Evolutionary conservation across 768 basidiomycete genomes (phyloP).

Genomic region (Xanthoconium stramineum): DNA sequence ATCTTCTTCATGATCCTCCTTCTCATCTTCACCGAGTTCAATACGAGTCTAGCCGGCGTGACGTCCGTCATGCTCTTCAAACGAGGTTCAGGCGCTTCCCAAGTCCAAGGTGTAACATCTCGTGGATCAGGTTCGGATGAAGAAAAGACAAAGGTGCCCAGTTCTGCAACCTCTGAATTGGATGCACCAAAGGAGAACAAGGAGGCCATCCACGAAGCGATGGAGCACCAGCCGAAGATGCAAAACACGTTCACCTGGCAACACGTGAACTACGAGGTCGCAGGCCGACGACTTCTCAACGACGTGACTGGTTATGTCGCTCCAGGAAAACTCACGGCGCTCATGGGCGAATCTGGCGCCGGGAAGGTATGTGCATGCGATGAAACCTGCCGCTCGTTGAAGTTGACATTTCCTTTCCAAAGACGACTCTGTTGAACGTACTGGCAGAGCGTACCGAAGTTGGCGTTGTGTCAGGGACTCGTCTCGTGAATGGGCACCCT

Average conservation of each 20-base stretch:
- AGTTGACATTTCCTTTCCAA: background rate
- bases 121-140: slow-evolving; percentile 25
- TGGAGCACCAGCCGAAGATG: slow-evolving; percentile 34
- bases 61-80: slow-evolving; percentile 61
- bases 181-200: slow-evolving; percentile 8
- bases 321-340: slow-evolving; percentile 75
- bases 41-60: slow-evolving; percentile 35
- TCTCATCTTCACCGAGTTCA: slow-evolving; percentile 58
- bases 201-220: slow-evolving; percentile 28
- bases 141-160: slow-evolving; percentile 25
- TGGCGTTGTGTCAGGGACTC: slow-evolving; percentile 40
- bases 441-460: slow-evolving; percentile 37
- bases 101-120: background rate
- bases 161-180: slow-evolving; percentile 1
- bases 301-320: slow-evolving; percentile 77
- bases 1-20: slow-evolving; percentile 53
- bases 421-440: slow-evolving; percentile 52
- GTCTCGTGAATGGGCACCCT: slow-evolving; percentile 44
- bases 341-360: slow-evolving; percentile 64
- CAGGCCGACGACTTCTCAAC: slow-evolving; percentile 56
- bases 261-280: slow-evolving; percentile 63
- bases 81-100: slow-evolving; percentile 43
- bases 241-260: slow-evolving; percentile 80
- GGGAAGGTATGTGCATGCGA: slow-evolving; percentile 36
- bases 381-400: no score